A percentile compares a stretch with the other conserved stretches of the same genome.
phyloP scores from a whole-genome alignment of 2,329 filamentous ascomycete species.

The Penicillium griseofulvum region DNA sequence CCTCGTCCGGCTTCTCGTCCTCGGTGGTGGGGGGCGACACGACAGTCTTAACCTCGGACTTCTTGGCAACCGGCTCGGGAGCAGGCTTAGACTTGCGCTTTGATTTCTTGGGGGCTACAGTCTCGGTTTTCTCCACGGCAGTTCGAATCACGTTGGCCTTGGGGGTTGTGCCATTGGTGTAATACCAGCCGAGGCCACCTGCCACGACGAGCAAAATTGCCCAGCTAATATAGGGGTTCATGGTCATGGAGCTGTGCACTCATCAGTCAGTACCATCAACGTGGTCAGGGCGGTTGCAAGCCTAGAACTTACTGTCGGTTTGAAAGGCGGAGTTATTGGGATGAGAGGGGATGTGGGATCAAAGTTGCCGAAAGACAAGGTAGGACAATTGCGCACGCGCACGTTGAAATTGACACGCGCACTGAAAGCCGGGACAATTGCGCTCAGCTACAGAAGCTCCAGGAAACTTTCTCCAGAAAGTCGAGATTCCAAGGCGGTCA shows the following conservation, averaged over 20 bases:
- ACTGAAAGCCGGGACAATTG: neutral
- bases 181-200: slow-evolving; percentile 44
- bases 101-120: slow-evolving; percentile 38
- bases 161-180: slow-evolving; percentile 34
- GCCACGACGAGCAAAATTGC: slow-evolving; percentile 44
- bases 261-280: slow-evolving; percentile 9
- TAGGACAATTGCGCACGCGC: slow-evolving; percentile 3
- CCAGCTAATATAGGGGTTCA: slow-evolving; percentile 48
- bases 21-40: slow-evolving; percentile 29
- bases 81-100: slow-evolving; percentile 41
- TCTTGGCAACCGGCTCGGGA: slow-evolving; percentile 28
- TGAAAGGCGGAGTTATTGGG: neutral
- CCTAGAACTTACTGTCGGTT: slow-evolving; percentile 8
- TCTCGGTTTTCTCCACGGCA: slow-evolving; percentile 36
- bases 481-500: slow-evolving; percentile 2
- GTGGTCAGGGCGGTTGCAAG: neutral
- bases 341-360: neutral
- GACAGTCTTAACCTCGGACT: slow-evolving; percentile 32
- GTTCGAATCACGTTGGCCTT: slow-evolving; percentile 35
- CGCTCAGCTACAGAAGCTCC: neutral
- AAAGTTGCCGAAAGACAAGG: neutral
- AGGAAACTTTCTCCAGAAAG: neutral
- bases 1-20: slow-evolving; percentile 51
- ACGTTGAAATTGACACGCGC: slow-evolving; percentile 1
- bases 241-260: slow-evolving; percentile 29